Evolutionary conservation across 2,329 filamentous ascomycete genomes (phyloP).

Genomic region (Penicillium sclerotigenum): DNA sequence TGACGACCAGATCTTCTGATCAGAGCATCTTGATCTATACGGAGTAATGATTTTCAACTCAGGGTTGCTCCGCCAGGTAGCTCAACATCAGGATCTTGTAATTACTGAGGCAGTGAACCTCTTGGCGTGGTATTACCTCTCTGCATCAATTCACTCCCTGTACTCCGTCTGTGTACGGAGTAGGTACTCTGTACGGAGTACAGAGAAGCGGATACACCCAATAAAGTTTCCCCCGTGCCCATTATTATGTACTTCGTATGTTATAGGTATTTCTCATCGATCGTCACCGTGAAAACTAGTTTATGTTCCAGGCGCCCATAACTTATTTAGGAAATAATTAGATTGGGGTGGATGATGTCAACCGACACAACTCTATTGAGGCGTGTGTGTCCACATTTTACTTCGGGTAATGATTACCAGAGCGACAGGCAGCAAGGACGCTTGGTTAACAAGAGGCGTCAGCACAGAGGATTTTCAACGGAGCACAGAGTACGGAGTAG

Average conservation of each 20-base stretch:
- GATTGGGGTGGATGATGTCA: not conserved
- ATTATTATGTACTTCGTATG: not conserved
- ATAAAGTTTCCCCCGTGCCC: slow-evolving; percentile 8
- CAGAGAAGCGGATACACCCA: slow-evolving; percentile 2
- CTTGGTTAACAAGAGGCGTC: not conserved
- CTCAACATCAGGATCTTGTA: not conserved
- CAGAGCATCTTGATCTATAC: not conserved
- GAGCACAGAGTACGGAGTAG: not conserved
- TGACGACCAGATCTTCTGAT: slow-evolving; percentile 3
- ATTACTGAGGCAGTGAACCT: not conserved
- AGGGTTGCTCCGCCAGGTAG: not conserved
- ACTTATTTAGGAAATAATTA: not conserved
- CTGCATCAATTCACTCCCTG: not conserved
- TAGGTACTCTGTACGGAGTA: not conserved
- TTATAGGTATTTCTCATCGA: slow-evolving; percentile 9
- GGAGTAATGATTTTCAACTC: not conserved
- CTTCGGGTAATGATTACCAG: slow-evolving; percentile 11
- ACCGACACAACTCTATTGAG: not conserved
- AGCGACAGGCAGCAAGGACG: slow-evolving; percentile 1
- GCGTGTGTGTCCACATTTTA: slow-evolving; percentile 5
- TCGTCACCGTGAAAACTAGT: slow-evolving; percentile 9
- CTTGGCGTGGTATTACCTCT: not conserved
- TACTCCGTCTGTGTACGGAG: not conserved
- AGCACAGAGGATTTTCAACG: not conserved
- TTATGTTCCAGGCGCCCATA: not conserved